Evolutionary conservation across 2,329 filamentous ascomycete species (phyloP), one percentile per base, ranked within the genome.

Genomic region (Penicillium frequentans): DNA sequence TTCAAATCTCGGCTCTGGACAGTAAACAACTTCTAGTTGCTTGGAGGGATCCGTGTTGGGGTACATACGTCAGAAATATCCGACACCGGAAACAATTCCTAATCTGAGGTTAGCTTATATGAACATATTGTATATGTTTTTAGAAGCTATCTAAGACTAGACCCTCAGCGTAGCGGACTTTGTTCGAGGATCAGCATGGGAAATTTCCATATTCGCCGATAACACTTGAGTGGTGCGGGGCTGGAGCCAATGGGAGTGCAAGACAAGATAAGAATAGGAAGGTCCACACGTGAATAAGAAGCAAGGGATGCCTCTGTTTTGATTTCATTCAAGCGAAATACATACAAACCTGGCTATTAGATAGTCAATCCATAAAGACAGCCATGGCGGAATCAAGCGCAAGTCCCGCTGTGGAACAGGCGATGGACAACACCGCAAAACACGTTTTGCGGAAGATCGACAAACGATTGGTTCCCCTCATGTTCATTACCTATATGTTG

Each of bases 401-500:
- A 33, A 57, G 27, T 29, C 37, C 58, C 50, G 27, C 42, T 6
- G 23, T 52, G 23, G 59, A 63, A 43, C 54, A 56, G 14, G 47
- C 60, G 45, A 50, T 52, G 13, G 60, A 64, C 26, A 39, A 23
- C 31, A 9, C 58, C 33, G 56, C 57, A 7, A 63, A 59, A 46
- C 35, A 67, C 8, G 77, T 85, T 3, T 56, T 86, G 50, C 73
- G 77, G 26, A 85, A 85, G 68, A 85, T 87, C 57, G 85, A 87
- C 66, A 72, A 70, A 60, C 73, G 73, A 13, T 71, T 87, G 10
- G 79, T 87, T 5, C 83, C 84, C 0, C 70, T 86, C 11, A 69
- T 86, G 10, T 85, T 86, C 58, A 61, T 81, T 43, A 84, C 81
- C 0, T 86, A 86, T 64, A 81, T 81, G 73, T 68, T 86, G 59